Evolutionary conservation across 192 early-diverging fungal genomes (phyloP), one percentile per base, ranked within the genome.

Genomic region (Geosiphon pyriformis): DNA sequence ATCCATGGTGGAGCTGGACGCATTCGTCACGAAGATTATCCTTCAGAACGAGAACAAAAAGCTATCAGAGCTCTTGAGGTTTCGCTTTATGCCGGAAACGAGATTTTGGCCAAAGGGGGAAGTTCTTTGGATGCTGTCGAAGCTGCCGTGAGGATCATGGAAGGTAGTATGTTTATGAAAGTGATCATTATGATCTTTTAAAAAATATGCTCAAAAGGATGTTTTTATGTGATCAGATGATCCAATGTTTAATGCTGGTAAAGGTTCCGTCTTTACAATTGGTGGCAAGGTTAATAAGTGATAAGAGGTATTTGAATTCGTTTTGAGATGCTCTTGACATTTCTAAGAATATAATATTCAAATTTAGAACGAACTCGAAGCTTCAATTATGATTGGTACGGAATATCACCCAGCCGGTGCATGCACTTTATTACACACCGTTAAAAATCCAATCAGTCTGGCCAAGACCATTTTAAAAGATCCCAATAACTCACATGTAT

Each of bases 161-260:
- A 76, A 64, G 74, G 73, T 67, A n/a, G n/a, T n/a, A 61, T 22
- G n/a, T n/a, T n/a, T n/a, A n/a, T n/a, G n/a, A n/a, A n/a, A n/a
- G n/a, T n/a, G n/a, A n/a, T n/a, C n/a, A n/a, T n/a, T n/a, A n/a
- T n/a, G n/a, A n/a, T n/a, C n/a, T n/a, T n/a, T n/a, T n/a, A n/a
- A n/a, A n/a, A n/a, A n/a, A 75, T 27, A 27, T 26, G 2, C 47
- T 53, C n/a, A n/a, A n/a, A n/a, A n/a, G n/a, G n/a, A n/a, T n/a
- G n/a, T 75, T 49, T 35, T 33, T 6, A 32, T 4, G 30, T 25
- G 65, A 26, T 34, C 63, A 73, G 78, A 80, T 59, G 71, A 54
- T 62, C 79, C 79, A 22, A 31, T 80, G n/a, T 80, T 79, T 68
- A 80, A 80, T 46, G 79, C 79, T 22, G 79, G 79, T 31, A 73